A percentile compares a stretch with the other conserved stretches of the same genome.
Evolutionary conservation across 306 rosid species (phyloP).

Genomic region (Gleditsia sinensis): DNA sequence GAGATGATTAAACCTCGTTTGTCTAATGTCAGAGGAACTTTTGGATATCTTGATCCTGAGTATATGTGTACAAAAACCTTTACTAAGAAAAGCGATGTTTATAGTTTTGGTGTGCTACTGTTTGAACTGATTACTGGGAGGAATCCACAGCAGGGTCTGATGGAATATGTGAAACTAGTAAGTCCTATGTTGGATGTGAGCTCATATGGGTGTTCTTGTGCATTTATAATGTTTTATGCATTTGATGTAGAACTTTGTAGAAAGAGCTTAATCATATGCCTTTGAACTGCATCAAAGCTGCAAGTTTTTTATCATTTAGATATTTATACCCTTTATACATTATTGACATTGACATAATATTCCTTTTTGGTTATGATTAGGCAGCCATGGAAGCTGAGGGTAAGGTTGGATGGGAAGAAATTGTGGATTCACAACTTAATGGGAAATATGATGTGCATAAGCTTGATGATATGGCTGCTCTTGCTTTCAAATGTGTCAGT

Average conservation of each 20-base stretch:
- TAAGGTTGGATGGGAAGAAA: conserved; percentile 58
- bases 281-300: neutral
- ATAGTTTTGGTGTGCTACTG: conserved; percentile 61
- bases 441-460: conserved; percentile 42
- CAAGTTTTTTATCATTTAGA: neutral
- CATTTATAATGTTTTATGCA: conserved; percentile 9
- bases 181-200: conserved; percentile 29
- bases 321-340: neutral
- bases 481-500: conserved; percentile 48
- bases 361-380: conserved; percentile 32
- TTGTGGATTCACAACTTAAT: conserved; percentile 42
- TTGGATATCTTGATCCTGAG: conserved; percentile 53
- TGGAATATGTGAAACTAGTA: conserved; percentile 55
- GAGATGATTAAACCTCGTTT: conserved; percentile 40
- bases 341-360: neutral
- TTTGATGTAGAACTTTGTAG: neutral
- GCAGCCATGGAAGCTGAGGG: conserved; percentile 49
- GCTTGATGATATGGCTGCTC: conserved; percentile 46
- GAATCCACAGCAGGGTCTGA: conserved; percentile 57
- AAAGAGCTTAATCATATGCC: neutral
- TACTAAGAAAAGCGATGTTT: conserved; percentile 62
- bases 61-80: conserved; percentile 47
- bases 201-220: neutral
- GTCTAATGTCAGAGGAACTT: conserved; percentile 45
- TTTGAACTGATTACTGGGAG: conserved; percentile 53